These are phyloP conservation scores for Xylaria sp. DNA, from an alignment of 2,329 filamentous ascomycete genomes.

Conservation along the genomic window DNA sequence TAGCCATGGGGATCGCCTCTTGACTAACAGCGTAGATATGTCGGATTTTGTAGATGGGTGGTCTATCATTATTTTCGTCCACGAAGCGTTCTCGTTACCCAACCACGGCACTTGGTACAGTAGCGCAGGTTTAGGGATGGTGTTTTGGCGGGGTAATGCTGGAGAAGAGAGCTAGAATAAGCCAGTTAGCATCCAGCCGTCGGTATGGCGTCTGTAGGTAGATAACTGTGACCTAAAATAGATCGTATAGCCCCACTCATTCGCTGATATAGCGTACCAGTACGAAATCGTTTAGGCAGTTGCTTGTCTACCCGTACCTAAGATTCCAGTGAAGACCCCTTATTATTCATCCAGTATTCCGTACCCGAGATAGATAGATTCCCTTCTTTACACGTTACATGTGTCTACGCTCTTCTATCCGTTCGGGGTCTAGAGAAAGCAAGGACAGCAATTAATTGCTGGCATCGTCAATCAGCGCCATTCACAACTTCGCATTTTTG, in stretches of 20 bases:
- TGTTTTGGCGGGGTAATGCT: neutral
- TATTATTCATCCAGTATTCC: no score
- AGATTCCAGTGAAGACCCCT: neutral
- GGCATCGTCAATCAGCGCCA: neutral
- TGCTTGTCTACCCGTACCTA: no score
- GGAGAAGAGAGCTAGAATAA: neutral
- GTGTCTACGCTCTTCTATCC: neutral
- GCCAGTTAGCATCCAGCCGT: neutral
- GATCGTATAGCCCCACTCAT: neutral
- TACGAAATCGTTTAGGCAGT: neutral
- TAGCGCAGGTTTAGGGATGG: neutral
- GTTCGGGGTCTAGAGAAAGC: neutral
- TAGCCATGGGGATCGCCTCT: neutral
- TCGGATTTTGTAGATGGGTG: neutral
- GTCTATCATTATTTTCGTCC: neutral
- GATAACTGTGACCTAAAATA: neutral
- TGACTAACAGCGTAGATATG: neutral
- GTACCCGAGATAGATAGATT: no score
- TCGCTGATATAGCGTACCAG: neutral
- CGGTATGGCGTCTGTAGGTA: no score
- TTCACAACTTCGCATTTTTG: neutral
- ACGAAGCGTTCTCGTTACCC: no score
- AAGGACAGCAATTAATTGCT: neutral
- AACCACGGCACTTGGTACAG: neutral
- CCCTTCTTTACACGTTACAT: neutral